A percentile compares a stretch with the other conserved stretches of the same genome.
phyloP scores from a whole-genome alignment of 176 grass and related monocot genomes.

The Cymbopogon citratus region DNA sequence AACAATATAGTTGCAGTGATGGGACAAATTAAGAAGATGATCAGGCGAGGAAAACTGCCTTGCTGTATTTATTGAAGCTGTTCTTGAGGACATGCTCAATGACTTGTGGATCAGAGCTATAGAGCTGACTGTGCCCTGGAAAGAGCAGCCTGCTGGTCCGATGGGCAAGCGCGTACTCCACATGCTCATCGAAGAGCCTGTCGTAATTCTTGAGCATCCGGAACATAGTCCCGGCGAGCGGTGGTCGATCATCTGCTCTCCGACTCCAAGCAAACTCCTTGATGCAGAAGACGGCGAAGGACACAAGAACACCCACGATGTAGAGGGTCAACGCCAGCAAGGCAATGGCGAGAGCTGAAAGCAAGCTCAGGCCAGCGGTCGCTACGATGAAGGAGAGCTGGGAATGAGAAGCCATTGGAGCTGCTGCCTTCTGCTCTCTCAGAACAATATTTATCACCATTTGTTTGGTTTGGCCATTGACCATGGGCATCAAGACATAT shows the following conservation, averaged over 20 bases:
- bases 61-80: slow-evolving; percentile 56
- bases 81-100: slow-evolving; percentile 51
- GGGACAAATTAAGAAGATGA: neutral
- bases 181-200: slow-evolving; percentile 34
- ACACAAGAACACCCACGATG: slow-evolving; percentile 19
- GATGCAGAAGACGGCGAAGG: slow-evolving; percentile 27
- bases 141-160: slow-evolving; percentile 32
- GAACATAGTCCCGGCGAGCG: slow-evolving; percentile 27
- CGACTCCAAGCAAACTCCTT: slow-evolving; percentile 3
- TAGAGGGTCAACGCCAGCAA: slow-evolving; percentile 28
- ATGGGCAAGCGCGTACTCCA: slow-evolving; percentile 17
- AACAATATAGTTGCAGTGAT: too few species aligned
- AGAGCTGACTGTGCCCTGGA: slow-evolving; percentile 19
- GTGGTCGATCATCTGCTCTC: slow-evolving; percentile 25
- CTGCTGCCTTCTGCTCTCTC: too few species aligned
- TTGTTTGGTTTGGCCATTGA: too few species aligned
- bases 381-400: too few species aligned
- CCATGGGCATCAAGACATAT: too few species aligned
- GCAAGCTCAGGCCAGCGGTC: too few species aligned
- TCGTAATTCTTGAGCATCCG: slow-evolving; percentile 29
- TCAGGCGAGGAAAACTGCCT: slow-evolving; percentile 30
- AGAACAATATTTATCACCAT: too few species aligned
- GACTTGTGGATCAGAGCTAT: slow-evolving; percentile 32
- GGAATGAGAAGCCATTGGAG: too few species aligned
- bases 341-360: neutral